phyloP scores from a whole-genome alignment of 805 yeast genomes.

The Barnettozyma salicaria region DNA sequence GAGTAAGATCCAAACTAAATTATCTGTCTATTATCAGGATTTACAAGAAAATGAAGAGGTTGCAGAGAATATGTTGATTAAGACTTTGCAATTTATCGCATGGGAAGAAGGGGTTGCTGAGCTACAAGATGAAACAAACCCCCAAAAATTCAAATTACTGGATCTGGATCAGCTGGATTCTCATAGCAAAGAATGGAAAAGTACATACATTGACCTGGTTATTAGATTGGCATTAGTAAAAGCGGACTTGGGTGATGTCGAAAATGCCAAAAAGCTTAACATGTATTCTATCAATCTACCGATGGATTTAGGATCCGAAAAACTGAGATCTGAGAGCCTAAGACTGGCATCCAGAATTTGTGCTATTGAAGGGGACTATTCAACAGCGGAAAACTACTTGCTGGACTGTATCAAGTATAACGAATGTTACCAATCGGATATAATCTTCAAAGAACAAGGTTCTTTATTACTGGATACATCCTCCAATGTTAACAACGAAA shows the following conservation, averaged over 20 bases:
- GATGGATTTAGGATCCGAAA: conserved; percentile 23
- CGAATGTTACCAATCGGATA: conserved; percentile 18
- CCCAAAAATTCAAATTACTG: conserved; percentile 19
- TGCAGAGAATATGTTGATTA: conserved; percentile 32
- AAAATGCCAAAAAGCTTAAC: conserved; percentile 24
- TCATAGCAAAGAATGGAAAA: conserved; percentile 28
- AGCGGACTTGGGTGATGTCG: conserved; percentile 23
- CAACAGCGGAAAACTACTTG: conserved; percentile 26
- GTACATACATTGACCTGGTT: conserved; percentile 34
- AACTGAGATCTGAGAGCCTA: conserved; percentile 25
- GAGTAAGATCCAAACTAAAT: conserved; percentile 16
- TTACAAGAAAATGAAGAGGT: conserved; percentile 27
- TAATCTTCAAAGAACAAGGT: conserved; percentile 16
- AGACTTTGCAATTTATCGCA: conserved; percentile 28
- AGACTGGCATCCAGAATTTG: conserved; percentile 33
- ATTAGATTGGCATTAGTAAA: conserved; percentile 35
- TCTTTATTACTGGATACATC: conserved; percentile 13
- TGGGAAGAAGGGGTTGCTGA: conserved; percentile 26
- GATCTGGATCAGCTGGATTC: conserved; percentile 22
- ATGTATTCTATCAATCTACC: conserved; percentile 28
- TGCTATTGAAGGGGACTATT: conserved; percentile 16
- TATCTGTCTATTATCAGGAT: conserved; percentile 36
- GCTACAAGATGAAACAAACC: conserved; percentile 13
- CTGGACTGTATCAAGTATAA: conserved; percentile 26
- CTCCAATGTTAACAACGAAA: conserved; percentile 20